These are phyloP conservation scores for Priceomyces melissophilus DNA, from an alignment of 805 yeast species.

Conservation along the genomic window DNA sequence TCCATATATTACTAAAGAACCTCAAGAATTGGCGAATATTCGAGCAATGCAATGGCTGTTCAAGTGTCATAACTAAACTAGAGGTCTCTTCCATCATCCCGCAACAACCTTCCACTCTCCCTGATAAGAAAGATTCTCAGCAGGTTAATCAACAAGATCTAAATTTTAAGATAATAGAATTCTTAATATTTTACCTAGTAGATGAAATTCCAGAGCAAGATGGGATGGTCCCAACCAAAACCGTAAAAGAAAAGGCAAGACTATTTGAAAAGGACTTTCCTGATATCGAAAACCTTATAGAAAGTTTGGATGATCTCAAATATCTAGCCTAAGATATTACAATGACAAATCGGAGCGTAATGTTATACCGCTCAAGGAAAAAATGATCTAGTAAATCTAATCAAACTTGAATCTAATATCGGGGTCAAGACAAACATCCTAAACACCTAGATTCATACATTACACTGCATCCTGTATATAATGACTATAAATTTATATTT, in stretches of 20 bases:
- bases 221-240: slow-evolving; percentile 5
- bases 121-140: slow-evolving; percentile 5
- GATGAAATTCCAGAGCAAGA: slow-evolving; percentile 44
- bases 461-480: too few species aligned
- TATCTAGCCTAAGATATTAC: slow-evolving; percentile 8
- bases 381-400: too few species aligned
- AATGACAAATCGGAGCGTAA: background rate
- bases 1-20: slow-evolving; percentile 55
- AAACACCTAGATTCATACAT: background rate
- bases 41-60: slow-evolving; percentile 56
- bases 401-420: too few species aligned
- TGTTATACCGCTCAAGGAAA: background rate
- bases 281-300: slow-evolving; percentile 36
- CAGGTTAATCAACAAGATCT: slow-evolving; percentile 41
- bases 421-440: too few species aligned
- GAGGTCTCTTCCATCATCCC: slow-evolving; percentile 19
- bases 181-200: slow-evolving; percentile 61
- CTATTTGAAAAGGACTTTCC: slow-evolving; percentile 36
- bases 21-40: slow-evolving; percentile 56
- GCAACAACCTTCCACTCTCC: slow-evolving; percentile 2
- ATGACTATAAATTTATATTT: background rate
- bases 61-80: slow-evolving; percentile 42
- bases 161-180: slow-evolving; percentile 64
- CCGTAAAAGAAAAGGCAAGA: slow-evolving; percentile 29
- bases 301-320: slow-evolving; percentile 32